phyloP scores from a whole-genome alignment of 768 basidiomycete species.

The Megacollybia marginata region DNA sequence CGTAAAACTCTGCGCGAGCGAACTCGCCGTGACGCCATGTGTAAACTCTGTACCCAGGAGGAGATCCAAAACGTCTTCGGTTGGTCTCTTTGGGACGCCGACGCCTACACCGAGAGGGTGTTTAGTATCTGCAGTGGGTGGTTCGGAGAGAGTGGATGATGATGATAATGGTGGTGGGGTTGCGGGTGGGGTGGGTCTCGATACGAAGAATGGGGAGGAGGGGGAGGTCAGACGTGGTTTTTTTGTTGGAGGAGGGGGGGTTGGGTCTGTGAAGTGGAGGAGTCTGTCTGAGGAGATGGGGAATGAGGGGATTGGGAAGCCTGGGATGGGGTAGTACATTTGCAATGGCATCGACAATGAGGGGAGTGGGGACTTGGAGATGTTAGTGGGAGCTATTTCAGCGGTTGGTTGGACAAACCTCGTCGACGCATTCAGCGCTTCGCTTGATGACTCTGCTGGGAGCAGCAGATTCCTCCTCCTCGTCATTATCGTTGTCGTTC shows the following conservation, averaged over 20 bases:
- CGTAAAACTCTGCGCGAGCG: too few relatives aligned
- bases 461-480: not conserved
- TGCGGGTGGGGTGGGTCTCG: too few relatives aligned
- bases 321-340: not conserved
- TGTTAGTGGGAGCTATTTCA: not conserved
- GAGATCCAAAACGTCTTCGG: too few relatives aligned
- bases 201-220: not conserved
- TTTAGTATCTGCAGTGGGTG: too few relatives aligned
- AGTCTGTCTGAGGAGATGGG: not conserved
- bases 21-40: too few relatives aligned
- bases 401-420: not conserved
- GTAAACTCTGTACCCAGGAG: too few relatives aligned
- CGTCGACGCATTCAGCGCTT: not conserved
- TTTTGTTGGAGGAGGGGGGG: not conserved
- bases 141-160: too few relatives aligned
- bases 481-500: not conserved
- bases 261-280: not conserved
- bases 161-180: too few relatives aligned
- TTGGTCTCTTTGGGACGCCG: too few relatives aligned
- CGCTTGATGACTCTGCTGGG: not conserved
- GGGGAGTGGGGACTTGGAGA: not conserved
- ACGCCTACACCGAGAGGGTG: too few relatives aligned
- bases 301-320: not conserved
- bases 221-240: not conserved
- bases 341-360: not conserved